Percentiles rank a stretch among this genome's conserved stretches.
These are phyloP conservation scores for Pythium pyrilobum DNA, from an alignment of 352 stramenopile genomes.

Conservation along the genomic window DNA sequence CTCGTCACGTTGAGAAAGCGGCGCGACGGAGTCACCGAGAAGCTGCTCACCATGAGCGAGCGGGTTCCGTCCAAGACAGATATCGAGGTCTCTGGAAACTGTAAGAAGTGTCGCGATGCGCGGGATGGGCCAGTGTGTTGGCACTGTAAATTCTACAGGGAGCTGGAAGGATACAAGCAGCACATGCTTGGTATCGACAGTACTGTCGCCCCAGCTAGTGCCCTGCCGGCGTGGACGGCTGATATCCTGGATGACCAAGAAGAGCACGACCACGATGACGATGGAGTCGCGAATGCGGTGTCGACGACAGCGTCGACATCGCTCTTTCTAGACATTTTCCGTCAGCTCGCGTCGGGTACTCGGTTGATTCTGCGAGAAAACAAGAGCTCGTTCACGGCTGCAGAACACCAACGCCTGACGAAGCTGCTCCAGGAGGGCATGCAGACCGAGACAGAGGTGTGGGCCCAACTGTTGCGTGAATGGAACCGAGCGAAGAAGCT, in stretches of 20 bases:
- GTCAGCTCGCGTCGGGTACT: constrained; percentile 33
- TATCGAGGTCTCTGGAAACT: constrained; percentile 64
- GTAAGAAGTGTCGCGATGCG: constrained; percentile 47
- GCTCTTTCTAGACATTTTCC: constrained; percentile 57
- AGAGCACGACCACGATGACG: not conserved
- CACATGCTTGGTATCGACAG: constrained; percentile 55
- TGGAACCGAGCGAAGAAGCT: constrained; percentile 54
- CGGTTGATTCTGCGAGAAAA: constrained; percentile 17
- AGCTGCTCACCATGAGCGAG: constrained; percentile 37
- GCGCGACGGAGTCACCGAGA: constrained; percentile 24
- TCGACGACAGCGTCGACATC: constrained; percentile 16
- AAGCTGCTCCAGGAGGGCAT: constrained; percentile 22
- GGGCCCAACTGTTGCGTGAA: constrained; percentile 39
- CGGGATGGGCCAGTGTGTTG: constrained; percentile 50
- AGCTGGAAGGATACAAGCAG: constrained; percentile 47
- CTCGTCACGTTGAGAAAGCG: constrained; percentile 36
- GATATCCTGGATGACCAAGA: not conserved
- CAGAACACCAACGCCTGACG: not conserved
- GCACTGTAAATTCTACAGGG: constrained; percentile 64
- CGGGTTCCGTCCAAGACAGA: constrained; percentile 32
- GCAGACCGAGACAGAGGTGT: constrained; percentile 46
- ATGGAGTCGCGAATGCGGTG: not conserved
- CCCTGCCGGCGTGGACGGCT: not conserved
- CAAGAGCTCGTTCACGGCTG: not conserved
- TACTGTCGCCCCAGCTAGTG: not conserved